Percentiles rank a stretch among this genome's conserved stretches.
Evolutionary conservation across 2,329 filamentous ascomycete genomes (phyloP).

Genomic region (Fusarium sp.): DNA sequence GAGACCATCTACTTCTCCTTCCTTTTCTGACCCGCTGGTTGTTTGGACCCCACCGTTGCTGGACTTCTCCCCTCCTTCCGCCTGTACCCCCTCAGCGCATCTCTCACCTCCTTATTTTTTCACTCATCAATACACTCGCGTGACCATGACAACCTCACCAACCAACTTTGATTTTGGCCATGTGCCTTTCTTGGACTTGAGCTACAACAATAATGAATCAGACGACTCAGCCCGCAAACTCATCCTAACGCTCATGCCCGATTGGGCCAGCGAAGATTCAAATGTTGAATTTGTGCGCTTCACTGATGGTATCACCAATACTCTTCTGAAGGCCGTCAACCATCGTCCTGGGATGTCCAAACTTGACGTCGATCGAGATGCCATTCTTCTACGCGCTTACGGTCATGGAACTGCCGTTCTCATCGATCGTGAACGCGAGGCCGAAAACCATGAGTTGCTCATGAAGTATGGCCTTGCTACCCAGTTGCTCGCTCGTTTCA

Average conservation of each 20-base stretch:
- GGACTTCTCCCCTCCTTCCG: conserved; percentile 20
- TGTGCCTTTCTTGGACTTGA: conserved; percentile 77
- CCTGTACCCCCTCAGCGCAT: conserved; percentile 9
- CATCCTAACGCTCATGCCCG: conserved; percentile 82
- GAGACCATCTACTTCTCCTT: conserved; percentile 9
- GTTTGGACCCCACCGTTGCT: conserved; percentile 22
- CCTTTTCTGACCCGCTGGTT: conserved; percentile 18
- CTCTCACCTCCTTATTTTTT: conserved; percentile 24
- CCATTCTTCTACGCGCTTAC: conserved; percentile 91
- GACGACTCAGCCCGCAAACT: conserved; percentile 83
- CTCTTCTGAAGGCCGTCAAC: conserved; percentile 83
- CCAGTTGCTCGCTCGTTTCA: conserved; percentile 88
- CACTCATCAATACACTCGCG: conserved; percentile 27
- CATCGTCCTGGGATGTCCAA: conserved; percentile 75
- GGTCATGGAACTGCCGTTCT: conserved; percentile 93
- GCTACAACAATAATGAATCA: conserved; percentile 82
- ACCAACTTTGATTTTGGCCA: conserved; percentile 56
- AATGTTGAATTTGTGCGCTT: conserved; percentile 89
- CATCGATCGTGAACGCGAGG: conserved; percentile 92
- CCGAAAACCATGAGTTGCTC: conserved; percentile 85
- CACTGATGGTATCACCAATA: conserved; percentile 99
- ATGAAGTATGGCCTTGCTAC: conserved; percentile 87
- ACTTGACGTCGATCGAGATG: conserved; percentile 82
- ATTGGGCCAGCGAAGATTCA: conserved; percentile 82
- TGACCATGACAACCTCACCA: conserved; percentile 54